These are phyloP conservation scores for Apophysomyces ossiformis DNA, from an alignment of 371 early-diverging fungal genomes.

Conservation along the genomic window DNA sequence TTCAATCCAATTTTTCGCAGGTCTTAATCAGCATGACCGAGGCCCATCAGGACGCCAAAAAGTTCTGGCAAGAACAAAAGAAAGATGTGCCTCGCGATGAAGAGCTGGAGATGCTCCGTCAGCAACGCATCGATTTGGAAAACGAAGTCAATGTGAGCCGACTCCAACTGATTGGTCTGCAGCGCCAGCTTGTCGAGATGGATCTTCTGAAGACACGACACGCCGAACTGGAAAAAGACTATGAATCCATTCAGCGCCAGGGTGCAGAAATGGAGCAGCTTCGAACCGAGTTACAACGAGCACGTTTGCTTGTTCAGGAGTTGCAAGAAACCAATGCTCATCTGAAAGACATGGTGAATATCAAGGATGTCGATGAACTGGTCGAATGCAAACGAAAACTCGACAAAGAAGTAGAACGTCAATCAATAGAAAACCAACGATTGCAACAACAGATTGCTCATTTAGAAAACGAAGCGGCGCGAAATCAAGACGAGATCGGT, in stretches of 20 bases:
- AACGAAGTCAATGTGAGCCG: slow-evolving; percentile 24
- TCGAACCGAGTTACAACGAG: not conserved
- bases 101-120: slow-evolving; percentile 23
- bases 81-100: slow-evolving; percentile 28
- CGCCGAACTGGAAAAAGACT: slow-evolving; percentile 21
- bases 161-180: slow-evolving; percentile 22
- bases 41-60: slow-evolving; percentile 33
- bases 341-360: not conserved
- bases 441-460: not conserved
- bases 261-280: slow-evolving; percentile 13
- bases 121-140: slow-evolving; percentile 28
- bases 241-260: slow-evolving; percentile 6
- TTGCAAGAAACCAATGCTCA: not conserved
- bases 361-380: slow-evolving; percentile 7
- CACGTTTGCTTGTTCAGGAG: not conserved
- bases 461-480: not conserved
- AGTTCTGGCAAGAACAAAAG: slow-evolving; percentile 46
- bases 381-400: slow-evolving; percentile 13
- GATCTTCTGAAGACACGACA: slow-evolving; percentile 24
- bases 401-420: slow-evolving; percentile 10
- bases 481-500: slow-evolving; percentile 18
- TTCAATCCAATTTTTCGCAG: slow-evolving; percentile 39
- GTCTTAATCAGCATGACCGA: slow-evolving; percentile 39
- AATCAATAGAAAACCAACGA: not conserved
- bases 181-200: slow-evolving; percentile 33